phyloP scores from a whole-genome alignment of 116 monocot genomes.

The Trichopus zeylanicus region DNA sequence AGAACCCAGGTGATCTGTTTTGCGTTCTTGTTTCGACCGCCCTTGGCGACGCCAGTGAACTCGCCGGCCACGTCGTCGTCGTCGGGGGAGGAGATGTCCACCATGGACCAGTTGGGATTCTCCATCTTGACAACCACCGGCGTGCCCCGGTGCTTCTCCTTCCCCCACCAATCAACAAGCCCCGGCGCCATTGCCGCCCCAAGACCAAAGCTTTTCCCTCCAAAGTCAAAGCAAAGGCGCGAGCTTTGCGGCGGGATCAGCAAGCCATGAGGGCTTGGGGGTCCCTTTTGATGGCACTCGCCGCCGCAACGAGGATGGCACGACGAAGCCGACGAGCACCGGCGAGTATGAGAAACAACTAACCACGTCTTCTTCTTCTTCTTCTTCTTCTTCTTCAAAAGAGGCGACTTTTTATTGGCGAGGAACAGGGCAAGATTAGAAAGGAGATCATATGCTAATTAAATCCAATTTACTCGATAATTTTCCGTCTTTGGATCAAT shows the following conservation, averaged over 20 bases:
- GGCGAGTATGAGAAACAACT: neutral
- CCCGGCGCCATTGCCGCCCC: slow-evolving; percentile 58
- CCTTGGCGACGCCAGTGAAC: slow-evolving; percentile 11
- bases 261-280: neutral
- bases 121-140: slow-evolving; percentile 93
- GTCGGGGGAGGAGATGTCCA: slow-evolving; percentile 44
- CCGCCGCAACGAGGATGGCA: neutral
- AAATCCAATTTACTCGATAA: too few relatives aligned
- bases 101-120: slow-evolving; percentile 94
- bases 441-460: too few relatives aligned
- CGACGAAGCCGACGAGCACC: slow-evolving; percentile 1
- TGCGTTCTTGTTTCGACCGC: slow-evolving; percentile 57
- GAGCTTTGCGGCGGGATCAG: neutral
- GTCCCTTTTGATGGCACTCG: neutral
- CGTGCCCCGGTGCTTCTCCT: slow-evolving; percentile 50
- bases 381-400: neutral
- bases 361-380: neutral
- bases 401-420: too few relatives aligned
- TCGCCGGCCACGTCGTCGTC: slow-evolving; percentile 15
- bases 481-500: too few relatives aligned
- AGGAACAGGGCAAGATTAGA: too few relatives aligned
- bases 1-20: slow-evolving; percentile 93
- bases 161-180: slow-evolving; percentile 61
- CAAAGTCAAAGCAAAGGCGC: neutral
- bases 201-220: neutral